phyloP scores from a whole-genome alignment of 306 rosid genomes.

The Inga leiocalycina region DNA sequence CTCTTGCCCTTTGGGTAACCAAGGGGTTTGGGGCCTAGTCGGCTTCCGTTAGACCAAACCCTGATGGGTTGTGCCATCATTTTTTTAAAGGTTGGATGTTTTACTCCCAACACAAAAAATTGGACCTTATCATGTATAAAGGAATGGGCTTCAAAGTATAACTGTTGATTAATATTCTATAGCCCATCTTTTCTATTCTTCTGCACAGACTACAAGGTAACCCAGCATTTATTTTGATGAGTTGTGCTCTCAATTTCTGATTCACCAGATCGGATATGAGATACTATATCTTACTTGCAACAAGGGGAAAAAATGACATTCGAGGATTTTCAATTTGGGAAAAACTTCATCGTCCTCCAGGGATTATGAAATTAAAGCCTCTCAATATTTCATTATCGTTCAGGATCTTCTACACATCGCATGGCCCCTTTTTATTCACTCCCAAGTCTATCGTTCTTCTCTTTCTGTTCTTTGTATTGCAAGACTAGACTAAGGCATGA shows the following conservation, averaged over 20 bases:
- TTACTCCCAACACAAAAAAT: not conserved
- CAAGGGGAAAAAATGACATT: not conserved
- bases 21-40: no score
- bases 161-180: not conserved
- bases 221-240: not conserved
- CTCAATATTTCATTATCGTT: not conserved
- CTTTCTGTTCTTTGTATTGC: no score
- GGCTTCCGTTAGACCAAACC: no score
- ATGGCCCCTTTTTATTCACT: not conserved
- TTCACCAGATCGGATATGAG: not conserved
- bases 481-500: no score
- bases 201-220: not conserved
- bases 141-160: conserved; percentile 6
- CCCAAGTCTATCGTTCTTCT: no score
- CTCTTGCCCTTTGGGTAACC: no score
- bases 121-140: not conserved
- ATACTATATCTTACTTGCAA: not conserved
- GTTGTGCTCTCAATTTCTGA: not conserved
- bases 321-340: not conserved
- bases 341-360: not conserved
- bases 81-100: no score
- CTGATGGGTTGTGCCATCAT: no score
- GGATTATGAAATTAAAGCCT: not conserved
- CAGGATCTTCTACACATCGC: not conserved
- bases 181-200: not conserved